phyloP scores from a whole-genome alignment of 768 basidiomycete genomes.

The Pholiota microspora region DNA sequence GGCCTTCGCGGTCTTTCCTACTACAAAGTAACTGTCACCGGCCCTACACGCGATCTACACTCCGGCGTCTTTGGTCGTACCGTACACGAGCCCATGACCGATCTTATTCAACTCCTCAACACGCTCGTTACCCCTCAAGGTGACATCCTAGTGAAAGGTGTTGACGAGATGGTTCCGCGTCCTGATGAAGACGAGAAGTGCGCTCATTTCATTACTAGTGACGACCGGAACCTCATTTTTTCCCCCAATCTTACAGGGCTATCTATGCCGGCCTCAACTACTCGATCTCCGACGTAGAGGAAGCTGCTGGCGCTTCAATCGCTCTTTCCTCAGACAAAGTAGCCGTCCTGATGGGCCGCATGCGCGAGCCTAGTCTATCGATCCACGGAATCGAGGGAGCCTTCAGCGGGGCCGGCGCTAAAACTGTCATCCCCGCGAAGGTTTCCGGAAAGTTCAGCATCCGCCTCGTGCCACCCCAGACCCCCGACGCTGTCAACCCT shows the following conservation, averaged over 20 bases:
- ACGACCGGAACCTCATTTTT: background rate
- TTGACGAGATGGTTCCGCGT: conserved; percentile 79
- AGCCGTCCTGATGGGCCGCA: conserved; percentile 84
- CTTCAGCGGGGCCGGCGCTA: conserved; percentile 77
- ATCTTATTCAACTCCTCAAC: conserved; percentile 79
- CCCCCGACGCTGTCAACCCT: conserved; percentile 68
- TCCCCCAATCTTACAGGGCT: conserved; percentile 34
- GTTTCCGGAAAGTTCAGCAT: conserved; percentile 93
- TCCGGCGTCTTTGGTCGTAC: conserved; percentile 84
- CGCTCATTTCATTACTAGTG: background rate
- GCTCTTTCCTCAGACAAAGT: conserved; percentile 78
- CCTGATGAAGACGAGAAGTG: conserved; percentile 74
- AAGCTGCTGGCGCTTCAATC: conserved; percentile 71
- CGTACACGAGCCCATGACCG: conserved; percentile 93
- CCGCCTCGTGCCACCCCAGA: conserved; percentile 87
- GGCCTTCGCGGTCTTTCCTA: conserved; percentile 88
- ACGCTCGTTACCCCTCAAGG: conserved; percentile 79
- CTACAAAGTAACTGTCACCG: conserved; percentile 78
- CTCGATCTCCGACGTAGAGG: conserved; percentile 66
- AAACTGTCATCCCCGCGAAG: conserved; percentile 94
- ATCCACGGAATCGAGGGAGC: conserved; percentile 97
- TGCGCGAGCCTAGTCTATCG: conserved; percentile 87
- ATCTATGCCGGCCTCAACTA: conserved; percentile 80
- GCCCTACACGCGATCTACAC: conserved; percentile 86
- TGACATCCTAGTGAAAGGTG: conserved; percentile 85